phyloP scores from a whole-genome alignment of 768 basidiomycete species.

The Collybia sp. region DNA sequence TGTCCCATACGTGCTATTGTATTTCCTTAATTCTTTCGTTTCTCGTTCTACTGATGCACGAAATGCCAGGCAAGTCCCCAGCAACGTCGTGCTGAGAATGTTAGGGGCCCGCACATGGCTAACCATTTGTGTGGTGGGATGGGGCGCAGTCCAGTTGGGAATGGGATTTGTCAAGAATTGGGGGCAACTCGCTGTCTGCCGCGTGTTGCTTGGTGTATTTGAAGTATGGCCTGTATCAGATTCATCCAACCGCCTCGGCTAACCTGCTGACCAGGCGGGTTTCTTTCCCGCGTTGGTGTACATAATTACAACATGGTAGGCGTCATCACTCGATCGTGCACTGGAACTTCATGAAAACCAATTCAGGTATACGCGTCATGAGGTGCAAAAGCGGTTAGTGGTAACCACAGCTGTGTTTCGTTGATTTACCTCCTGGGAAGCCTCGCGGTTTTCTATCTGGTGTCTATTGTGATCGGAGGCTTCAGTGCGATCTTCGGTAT shows the following conservation, averaged over 20 bases:
- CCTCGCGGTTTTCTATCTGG: conserved; percentile 26
- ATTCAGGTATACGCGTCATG: conserved; percentile 30
- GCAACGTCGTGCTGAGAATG: conserved; percentile 21
- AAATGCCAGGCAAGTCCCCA: conserved; percentile 14
- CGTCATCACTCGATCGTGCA: neutral
- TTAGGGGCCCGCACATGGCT: conserved; percentile 24
- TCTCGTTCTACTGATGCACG: neutral
- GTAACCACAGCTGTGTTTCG: neutral
- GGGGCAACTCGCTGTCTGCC: conserved; percentile 17
- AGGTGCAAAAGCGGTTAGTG: conserved; percentile 33
- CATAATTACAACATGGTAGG: conserved; percentile 35
- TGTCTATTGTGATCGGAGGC: conserved; percentile 24
- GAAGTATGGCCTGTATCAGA: conserved; percentile 12
- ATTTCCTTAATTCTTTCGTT: conserved; percentile 1
- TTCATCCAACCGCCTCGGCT: neutral
- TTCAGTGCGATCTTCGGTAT: conserved; percentile 21
- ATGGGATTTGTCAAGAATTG: conserved; percentile 28
- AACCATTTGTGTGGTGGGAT: conserved; percentile 22
- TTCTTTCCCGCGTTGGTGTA: conserved; percentile 38
- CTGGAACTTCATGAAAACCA: neutral
- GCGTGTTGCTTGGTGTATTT: conserved; percentile 22
- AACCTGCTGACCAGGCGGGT: conserved; percentile 20
- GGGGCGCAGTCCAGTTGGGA: conserved; percentile 25
- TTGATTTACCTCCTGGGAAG: conserved; percentile 3
- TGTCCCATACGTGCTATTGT: conserved; percentile 31